Base-by-base conservation (phyloP, 2,329 filamentous ascomycete genomes). In the Botrytis fabae region DNA sequence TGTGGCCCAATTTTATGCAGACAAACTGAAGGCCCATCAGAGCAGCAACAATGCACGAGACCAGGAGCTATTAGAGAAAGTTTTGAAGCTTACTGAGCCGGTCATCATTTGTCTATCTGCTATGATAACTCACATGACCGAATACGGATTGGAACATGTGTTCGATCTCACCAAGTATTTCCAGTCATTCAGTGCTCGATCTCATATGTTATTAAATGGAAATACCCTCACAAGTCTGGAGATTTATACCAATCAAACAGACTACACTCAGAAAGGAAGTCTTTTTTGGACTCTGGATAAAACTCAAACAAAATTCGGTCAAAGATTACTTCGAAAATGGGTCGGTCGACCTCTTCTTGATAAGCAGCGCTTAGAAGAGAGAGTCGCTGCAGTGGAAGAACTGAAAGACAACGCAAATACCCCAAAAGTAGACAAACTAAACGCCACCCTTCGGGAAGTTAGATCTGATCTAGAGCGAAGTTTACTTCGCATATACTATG, bases 151-250 rank as follows among this genome's bases (percentile, higher is more conserved):
- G 32, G 92, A 98, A 81, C 94, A 98, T 84, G 93, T 99, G 70
- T 97, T 99, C 78, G 92, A 97, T 79, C 84, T 99, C 61, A 98
- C 96, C 2, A 97, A 97, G 78, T 97, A 98, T 83, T 99, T 99
- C 80, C 92, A 97, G 78, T 94, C 94, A 2, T 99, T 99, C 83
- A 97, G 93, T 78, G 93, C 95, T 12, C 87, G 95, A 54, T 95
- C 95, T 22, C 95, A 98, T 80, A 98, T 99, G 96, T 86, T 98
- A 6, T 85, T 99, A 74, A 98, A 97, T 80, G 96, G 95, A 62
- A 99, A 97, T 71, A 98, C 95, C 0, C 84, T 99, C 54, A 95
- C 94, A 66, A 97, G 94, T 78, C 87, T 99, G 20, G 96, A 99
- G 81, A 94, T 99, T 2, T 99, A 98, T 80, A 92, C 95, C 74